phyloP scores from a whole-genome alignment of 2,329 filamentous ascomycete genomes.

The Botrytis pseudocinerea region DNA sequence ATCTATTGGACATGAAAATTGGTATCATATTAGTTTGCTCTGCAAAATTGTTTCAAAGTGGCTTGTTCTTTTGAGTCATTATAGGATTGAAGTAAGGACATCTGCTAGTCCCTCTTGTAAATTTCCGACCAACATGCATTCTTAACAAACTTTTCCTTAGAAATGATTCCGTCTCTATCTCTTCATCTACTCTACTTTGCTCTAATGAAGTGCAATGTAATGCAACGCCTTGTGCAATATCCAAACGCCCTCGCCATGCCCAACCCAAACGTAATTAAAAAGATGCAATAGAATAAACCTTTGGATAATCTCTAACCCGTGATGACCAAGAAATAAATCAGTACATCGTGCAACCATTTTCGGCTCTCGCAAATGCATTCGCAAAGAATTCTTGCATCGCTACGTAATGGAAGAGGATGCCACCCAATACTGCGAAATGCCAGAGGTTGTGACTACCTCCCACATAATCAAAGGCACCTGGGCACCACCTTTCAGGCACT shows the following conservation, averaged over 20 bases:
- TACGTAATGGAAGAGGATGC: constrained; percentile 94
- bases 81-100: background rate
- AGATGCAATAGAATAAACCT: background rate
- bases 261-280: background rate
- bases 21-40: background rate
- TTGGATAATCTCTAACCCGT: background rate
- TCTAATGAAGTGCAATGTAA: background rate
- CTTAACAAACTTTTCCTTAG: background rate
- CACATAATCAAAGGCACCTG: constrained; percentile 91
- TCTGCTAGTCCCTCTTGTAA: background rate
- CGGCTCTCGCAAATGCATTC: constrained; percentile 68
- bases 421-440: constrained; percentile 91
- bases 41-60: background rate
- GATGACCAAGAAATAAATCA: constrained; percentile 23
- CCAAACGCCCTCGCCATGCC: constrained; percentile 15
- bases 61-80: background rate
- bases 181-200: background rate
- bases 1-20: background rate
- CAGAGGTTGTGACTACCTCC: constrained; percentile 97
- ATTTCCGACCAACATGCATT: background rate
- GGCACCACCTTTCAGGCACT: constrained; percentile 88
- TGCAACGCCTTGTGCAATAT: background rate
- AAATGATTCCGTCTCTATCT: background rate
- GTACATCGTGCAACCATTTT: constrained; percentile 38
- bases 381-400: constrained; percentile 96